phyloP scores from a whole-genome alignment of 305 asterid species.

The Fraxinus ornus region DNA sequence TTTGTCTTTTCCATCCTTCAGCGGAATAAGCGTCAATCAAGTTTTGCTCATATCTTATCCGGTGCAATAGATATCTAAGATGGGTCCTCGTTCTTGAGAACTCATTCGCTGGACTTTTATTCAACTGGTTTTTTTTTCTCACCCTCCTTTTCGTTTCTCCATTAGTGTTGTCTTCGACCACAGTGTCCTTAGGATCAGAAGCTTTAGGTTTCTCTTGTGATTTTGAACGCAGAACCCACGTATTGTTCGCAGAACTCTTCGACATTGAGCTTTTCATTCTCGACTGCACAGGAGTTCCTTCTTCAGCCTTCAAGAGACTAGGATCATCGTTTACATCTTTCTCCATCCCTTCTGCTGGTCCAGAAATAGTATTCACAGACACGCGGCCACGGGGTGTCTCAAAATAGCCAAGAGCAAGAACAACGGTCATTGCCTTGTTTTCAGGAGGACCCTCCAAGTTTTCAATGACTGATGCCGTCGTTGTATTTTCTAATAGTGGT shows the following conservation, averaged over 20 bases:
- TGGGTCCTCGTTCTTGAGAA: slow-evolving; percentile 66
- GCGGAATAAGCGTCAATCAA: slow-evolving; percentile 90
- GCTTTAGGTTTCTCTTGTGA: slow-evolving; percentile 57
- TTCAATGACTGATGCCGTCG: slow-evolving; percentile 25
- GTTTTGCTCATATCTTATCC: slow-evolving; percentile 80
- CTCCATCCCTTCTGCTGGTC: slow-evolving; percentile 10
- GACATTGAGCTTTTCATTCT: slow-evolving; percentile 18
- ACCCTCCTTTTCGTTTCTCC: slow-evolving; percentile 48
- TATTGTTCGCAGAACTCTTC: slow-evolving; percentile 40
- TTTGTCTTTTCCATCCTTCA: slow-evolving; percentile 99
- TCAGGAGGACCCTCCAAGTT: slow-evolving; percentile 25
- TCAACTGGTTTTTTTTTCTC: slow-evolving; percentile 45
- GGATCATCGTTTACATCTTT: slow-evolving; percentile 25
- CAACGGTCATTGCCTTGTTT: slow-evolving; percentile 19
- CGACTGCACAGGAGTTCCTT: slow-evolving; percentile 34
- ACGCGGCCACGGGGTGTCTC: slow-evolving; percentile 23
- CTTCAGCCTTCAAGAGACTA: slow-evolving; percentile 29
- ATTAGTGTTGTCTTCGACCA: slow-evolving; percentile 36
- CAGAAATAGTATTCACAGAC: slow-evolving; percentile 31
- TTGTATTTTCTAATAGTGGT: slow-evolving; percentile 29
- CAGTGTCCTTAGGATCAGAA: slow-evolving; percentile 40
- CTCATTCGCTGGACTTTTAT: slow-evolving; percentile 51
- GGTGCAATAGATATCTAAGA: slow-evolving; percentile 71
- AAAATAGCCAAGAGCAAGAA: slow-evolving; percentile 19
- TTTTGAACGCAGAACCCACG: slow-evolving; percentile 63